Base-by-base conservation (phyloP, 805 yeast genomes). In the Saccharomycopsis guyanensis region DNA sequence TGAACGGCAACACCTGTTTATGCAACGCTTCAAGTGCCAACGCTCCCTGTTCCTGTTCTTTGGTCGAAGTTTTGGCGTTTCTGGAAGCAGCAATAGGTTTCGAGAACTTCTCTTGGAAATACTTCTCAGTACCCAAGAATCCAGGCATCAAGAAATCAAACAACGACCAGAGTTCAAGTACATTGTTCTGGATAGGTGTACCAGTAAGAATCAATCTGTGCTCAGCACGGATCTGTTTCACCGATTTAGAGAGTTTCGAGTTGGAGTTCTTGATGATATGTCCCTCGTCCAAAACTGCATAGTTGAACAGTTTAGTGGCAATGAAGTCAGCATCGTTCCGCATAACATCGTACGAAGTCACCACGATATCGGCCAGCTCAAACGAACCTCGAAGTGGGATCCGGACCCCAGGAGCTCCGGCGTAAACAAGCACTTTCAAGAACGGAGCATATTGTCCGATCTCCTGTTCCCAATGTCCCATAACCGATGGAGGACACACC, bases 141-240 rank as follows among this genome's bases (percentile, higher is more conserved):
- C 99, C 99, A 2, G 99, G 99, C 99, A 93, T 93, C 62, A 93
- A 71, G 63, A 88, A 93, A 63, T 93, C 98, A 69, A 93, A 93
- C 58, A 93, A 69, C 3, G 98, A 93, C 99, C 99, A 93, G 52
- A 93, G 69, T 63, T 93, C 99, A 37, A 93, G 71, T 2, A 93
- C 98, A 59, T 93, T 93, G 60, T 93, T 93, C 63, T 93, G 99
- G 56, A 93, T 93, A 12, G 99, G 99, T 0, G 99, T 93, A 57
- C 99, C 99, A 0, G 97, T 86, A 51, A 93, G 70, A 35, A 93
- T 82, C 53, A 93, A 72, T 43, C 99, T 68, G 64, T 93, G 98
- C 51, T 91, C 88, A 1, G 97, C 94, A 47, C 73, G 70, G 31
- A 91, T 67, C 51, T 72, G 69, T 60, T 93, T 93, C 7, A 93